A percentile compares a stretch with the other conserved stretches of the same genome.
These are phyloP conservation scores for Paxillus ammoniavirescens DNA, from an alignment of 768 basidiomycete genomes.

Conservation along the genomic window DNA sequence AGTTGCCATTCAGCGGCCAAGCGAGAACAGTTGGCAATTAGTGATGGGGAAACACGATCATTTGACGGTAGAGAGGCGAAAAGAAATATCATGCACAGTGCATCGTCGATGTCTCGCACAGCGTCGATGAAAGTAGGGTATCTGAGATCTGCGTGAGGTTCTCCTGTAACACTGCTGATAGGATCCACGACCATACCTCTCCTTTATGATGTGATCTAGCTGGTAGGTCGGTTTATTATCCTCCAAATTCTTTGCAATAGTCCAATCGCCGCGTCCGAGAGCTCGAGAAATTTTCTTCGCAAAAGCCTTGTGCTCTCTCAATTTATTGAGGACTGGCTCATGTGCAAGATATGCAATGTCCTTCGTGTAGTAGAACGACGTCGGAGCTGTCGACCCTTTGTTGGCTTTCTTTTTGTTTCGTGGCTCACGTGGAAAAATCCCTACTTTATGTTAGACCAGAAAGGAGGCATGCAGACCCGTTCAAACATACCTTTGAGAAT, in stretches of 20 bases:
- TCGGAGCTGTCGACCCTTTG: constrained; percentile 95
- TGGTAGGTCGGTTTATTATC: constrained; percentile 90
- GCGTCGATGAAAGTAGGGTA: constrained; percentile 98
- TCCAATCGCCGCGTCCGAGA: constrained; percentile 93
- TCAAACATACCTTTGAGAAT: constrained; percentile 84
- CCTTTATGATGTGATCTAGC: constrained; percentile 96
- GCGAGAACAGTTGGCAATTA: constrained; percentile 88
- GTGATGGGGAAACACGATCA: constrained; percentile 72
- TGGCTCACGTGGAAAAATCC: constrained; percentile 97
- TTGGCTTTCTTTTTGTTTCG: constrained; percentile 89
- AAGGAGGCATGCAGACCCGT: constrained; percentile 1
- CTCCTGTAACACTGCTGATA: not conserved
- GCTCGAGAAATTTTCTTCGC: constrained; percentile 95
- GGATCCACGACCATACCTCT: constrained; percentile 57
- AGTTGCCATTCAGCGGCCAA: constrained; percentile 96
- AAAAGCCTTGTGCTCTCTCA: constrained; percentile 97
- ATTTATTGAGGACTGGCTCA: constrained; percentile 89
- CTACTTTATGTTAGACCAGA: constrained; percentile 39
- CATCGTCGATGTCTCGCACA: constrained; percentile 94
- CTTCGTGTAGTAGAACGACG: constrained; percentile 97
- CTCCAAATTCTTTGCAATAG: constrained; percentile 88
- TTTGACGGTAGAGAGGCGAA: constrained; percentile 92
- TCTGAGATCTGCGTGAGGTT: constrained; percentile 40
- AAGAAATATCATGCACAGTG: constrained; percentile 90
- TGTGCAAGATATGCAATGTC: constrained; percentile 97